Percentiles rank a stretch among this genome's conserved stretches.
phyloP scores from a whole-genome alignment of 306 rosid genomes.

The Pyrus betulifolia region DNA sequence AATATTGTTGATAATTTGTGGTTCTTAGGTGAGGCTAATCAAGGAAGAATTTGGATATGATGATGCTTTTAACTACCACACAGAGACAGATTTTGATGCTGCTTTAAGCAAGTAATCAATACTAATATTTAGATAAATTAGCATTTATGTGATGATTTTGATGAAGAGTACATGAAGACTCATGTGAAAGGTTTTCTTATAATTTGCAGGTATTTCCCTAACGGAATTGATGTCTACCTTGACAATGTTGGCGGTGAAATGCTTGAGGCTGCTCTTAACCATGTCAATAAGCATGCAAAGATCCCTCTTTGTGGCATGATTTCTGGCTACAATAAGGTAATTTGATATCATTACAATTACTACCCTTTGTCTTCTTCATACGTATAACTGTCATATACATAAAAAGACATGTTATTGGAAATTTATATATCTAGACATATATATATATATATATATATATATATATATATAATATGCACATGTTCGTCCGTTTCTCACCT shows the following conservation, averaged over 20 bases:
- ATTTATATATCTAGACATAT: not conserved
- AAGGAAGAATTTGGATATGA: conserved; percentile 68
- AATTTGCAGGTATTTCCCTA: conserved; percentile 39
- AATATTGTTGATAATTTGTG: not conserved
- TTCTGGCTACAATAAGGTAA: conserved; percentile 52
- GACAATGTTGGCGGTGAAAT: conserved; percentile 67
- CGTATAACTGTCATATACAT: not conserved
- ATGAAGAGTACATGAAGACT: not conserved
- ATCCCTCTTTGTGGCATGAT: conserved; percentile 65
- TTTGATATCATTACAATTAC: not conserved
- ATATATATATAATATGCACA: no score
- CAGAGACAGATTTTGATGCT: conserved; percentile 44
- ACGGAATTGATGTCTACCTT: conserved; percentile 58
- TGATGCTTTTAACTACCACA: conserved; percentile 62
- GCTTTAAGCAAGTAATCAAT: conserved; percentile 41
- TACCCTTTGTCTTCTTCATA: not conserved
- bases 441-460: no score
- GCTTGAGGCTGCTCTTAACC: conserved; percentile 64
- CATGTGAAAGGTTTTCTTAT: no score
- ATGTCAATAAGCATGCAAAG: conserved; percentile 49
- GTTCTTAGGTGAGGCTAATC: not conserved
- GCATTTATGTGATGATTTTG: not conserved
- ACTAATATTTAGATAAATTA: not conserved
- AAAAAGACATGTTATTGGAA: not conserved
- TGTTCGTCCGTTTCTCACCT: not conserved